Base-by-base conservation (phyloP, 495 filamentous ascomycete species). In the Mytilinidion resinicola region DNA sequence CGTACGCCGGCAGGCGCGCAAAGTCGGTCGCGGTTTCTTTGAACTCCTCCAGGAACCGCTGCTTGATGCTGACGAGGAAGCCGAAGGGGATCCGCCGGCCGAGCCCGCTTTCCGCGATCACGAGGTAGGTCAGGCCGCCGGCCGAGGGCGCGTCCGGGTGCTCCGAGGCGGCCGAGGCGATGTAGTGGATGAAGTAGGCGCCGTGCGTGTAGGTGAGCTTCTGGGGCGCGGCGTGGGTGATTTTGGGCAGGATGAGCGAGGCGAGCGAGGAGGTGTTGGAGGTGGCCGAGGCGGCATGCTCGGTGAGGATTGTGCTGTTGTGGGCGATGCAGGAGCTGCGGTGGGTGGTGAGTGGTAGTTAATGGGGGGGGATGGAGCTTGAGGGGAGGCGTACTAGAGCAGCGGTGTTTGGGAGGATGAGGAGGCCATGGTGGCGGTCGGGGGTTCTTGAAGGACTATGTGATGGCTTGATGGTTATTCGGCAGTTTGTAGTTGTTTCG, bases 191-290 rank as follows among this genome's bases (percentile, higher is more conserved):
- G 76, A 91, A 90, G 70, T 96, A 84, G 43, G 83, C 77, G 70
- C 90, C 85, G 72, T 95, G 90, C 25, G 89, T 95, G 78, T 92
- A 96, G 60, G 92, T 97, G 37, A 95, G 83, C 71, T 96, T 96
- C 69, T 92, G 86, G 7, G 91, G 81, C 35, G 80, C 74, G 55
- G 78, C 70, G 72, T 98, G 93, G 59, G 75, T 73, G 80, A 98
- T 96, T 68, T 96, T 96, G 55, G 93, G 93, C 59, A 98, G 90
- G 76, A 97, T 90, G 64, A 96, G 79, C 59, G 90, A 91, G 66
- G 92, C 90, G 62, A 97, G 88, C 20, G 80, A 84, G 30, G 89
- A 91, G 53, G 89, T 87, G 59, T 85, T 79, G 21, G 86, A 83
- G 19, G 85, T 82, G 39, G 91, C 86, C 3, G 85, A 79, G 21